Base-by-base conservation (phyloP, 352 stramenopile species). In the Aphanomyces astaci region DNA sequence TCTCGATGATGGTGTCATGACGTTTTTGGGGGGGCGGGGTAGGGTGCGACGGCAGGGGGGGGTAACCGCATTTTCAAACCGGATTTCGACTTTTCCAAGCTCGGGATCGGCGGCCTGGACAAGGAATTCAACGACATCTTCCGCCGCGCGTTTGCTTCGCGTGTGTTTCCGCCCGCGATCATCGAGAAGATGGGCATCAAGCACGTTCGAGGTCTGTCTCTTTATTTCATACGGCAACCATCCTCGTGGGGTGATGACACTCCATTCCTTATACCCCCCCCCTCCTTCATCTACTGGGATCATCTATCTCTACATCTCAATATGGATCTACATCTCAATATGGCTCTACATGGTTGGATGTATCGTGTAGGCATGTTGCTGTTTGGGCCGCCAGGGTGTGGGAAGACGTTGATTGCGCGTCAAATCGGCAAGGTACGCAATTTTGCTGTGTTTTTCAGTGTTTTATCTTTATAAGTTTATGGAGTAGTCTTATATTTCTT, bases 41-140 rank as follows among this genome's bases (percentile, higher is more conserved):
- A 68, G 62, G 48, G 62, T 25, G 40, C 62, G 43, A 88, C 81
- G 17, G 51, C 51, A 22, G 84, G 75, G 9, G 86, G 86, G n/a
- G 80, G 84, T 60, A 85, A 73, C 17, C 80, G 82, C 56, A 87
- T 98, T 31, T 98, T 99, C 78, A 94, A 97, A 51, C 86, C 84
- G 0, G 95, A 98, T 66, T 99, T 99, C 78, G 96, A 99, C 79
- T 99, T 99, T 79, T 94, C 93, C 73, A 98, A 98, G 76, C 79
- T 99, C 43, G 97, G 96, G 63, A 99, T 99, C 76, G 97, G 97
- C 43, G 97, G 97, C 66, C 88, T 99, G 32, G 95, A 98, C 79
- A 92, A 96, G 59, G 96, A 99, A 81, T 99, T 99, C 76, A 98
- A 98, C 80, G 86, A 98, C 77, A 99, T 99, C 70, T 99, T 99